phyloP scores from a whole-genome alignment of 176 grass and related monocot species.

The Eleusine coracana region DNA sequence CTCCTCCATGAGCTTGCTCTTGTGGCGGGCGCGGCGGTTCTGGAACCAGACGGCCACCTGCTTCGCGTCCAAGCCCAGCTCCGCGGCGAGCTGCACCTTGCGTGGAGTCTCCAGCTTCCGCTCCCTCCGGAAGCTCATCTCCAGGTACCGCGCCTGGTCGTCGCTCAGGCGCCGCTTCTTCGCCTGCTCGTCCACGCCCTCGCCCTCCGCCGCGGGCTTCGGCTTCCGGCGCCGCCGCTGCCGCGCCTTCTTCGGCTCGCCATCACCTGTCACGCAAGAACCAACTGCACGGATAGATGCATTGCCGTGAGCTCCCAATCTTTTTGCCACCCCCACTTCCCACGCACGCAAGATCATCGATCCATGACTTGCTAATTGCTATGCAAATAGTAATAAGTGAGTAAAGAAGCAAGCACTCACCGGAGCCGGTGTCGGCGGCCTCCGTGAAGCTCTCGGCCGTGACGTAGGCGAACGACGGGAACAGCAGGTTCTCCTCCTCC shows the following conservation, averaged over 20 bases:
- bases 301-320: not conserved
- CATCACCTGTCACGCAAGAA: conserved; percentile 16
- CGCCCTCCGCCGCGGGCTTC: conserved; percentile 3
- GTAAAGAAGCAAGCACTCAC: not conserved
- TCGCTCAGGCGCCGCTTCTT: conserved; percentile 91
- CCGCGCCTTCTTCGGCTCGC: conserved; percentile 55
- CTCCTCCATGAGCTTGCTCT: conserved; percentile 94
- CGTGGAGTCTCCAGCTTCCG: conserved; percentile 81
- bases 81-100: conserved; percentile 82
- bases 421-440: conserved; percentile 29
- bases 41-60: conserved; percentile 99
- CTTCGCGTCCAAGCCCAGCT: conserved; percentile 86
- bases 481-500: conserved; percentile 61
- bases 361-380: too few species aligned
- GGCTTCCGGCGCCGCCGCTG: conserved; percentile 69
- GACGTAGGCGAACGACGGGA: conserved; percentile 48
- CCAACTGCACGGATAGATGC: not conserved
- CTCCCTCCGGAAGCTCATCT: conserved; percentile 81
- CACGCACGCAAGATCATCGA: too few species aligned
- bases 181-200: conserved; percentile 21
- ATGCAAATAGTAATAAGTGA: too few species aligned
- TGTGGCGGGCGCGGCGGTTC: conserved; percentile 96
- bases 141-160: conserved; percentile 72
- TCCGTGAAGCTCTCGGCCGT: conserved; percentile 36
- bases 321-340: too few species aligned